Base-by-base conservation (phyloP, 2,329 filamentous ascomycete genomes). In the Coniella lustricola region DNA sequence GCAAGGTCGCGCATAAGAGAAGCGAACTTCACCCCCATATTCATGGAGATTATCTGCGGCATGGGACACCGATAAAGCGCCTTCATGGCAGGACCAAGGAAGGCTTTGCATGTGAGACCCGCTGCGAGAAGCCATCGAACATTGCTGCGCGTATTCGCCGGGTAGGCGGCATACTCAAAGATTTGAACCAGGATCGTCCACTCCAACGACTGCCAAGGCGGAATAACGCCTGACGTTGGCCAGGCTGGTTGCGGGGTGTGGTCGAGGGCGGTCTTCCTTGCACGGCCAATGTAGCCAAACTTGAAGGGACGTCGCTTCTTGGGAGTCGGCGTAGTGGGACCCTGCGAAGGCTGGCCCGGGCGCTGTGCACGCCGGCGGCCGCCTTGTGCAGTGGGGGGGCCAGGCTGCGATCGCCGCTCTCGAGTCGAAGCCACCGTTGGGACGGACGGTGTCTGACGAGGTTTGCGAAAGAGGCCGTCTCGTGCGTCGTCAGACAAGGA, bases 81-180 rank as follows among this genome's bases (percentile, higher is more conserved):
- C 4, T 81, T 81, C 44, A 93, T 65, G 2, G 86, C 86, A 4
- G 88, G 84, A 57, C 90, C 87, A 0, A 77, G 68, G 49, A 90
- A 88, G 2, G 73, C 64, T 44, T 72, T 77, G 56, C 84, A 90
- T 14, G 81, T 67, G 2, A 74, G 71, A 32, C 85, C 80, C 38
- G 77, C 68, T n/a, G 72, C 70, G 9, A 85, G 64, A 7, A 94
- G 75, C 84, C 84, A 89, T 57, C 70, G 59, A n/a, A 67, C 67
- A 4, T 67, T 60, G 1, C 62, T 58, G 8, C 60, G 56, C 29
- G 71, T 66, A 43, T 74, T 73, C 14, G 85, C 66, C 3, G 81
- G 77, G 43, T 73, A 66, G 3, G 84, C 79, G 10, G 86, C 82
- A 62, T 79, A 81, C 40, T 77, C 67, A 59, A 94, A 88, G 34